Evolutionary conservation across 176 grass and related monocot species (phyloP).

Genomic region (Dendrocalamus sinicus): DNA sequence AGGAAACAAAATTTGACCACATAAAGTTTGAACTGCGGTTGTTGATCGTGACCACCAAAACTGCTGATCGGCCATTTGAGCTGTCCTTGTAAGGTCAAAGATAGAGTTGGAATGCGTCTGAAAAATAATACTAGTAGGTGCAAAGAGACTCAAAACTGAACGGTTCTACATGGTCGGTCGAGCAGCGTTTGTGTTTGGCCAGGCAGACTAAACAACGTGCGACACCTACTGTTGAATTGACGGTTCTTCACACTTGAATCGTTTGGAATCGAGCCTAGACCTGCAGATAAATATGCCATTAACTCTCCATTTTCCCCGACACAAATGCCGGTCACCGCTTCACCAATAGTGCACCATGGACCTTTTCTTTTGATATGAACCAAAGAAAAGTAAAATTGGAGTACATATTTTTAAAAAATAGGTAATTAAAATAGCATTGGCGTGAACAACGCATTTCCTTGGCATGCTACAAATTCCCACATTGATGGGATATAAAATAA

Average conservation of each 20-base stretch:
- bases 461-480: background rate
- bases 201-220: background rate
- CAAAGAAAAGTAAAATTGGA: too few species aligned
- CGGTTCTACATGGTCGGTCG: background rate
- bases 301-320: background rate
- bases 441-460: background rate
- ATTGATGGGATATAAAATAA: background rate
- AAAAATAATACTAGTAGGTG: background rate
- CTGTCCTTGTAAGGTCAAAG: background rate
- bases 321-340: background rate
- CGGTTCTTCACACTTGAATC: background rate
- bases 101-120: constrained; percentile 5
- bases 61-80: background rate
- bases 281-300: background rate
- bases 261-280: background rate
- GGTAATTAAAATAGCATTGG: background rate
- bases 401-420: background rate
- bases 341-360: background rate
- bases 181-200: background rate
- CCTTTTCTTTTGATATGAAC: too few species aligned
- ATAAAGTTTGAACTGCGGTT: background rate
- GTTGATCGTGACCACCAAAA: background rate
- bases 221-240: background rate
- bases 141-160: background rate
- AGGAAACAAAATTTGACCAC: background rate